Base-by-base conservation (phyloP, 257 asterid genomes). In the Perilla frutescens region DNA sequence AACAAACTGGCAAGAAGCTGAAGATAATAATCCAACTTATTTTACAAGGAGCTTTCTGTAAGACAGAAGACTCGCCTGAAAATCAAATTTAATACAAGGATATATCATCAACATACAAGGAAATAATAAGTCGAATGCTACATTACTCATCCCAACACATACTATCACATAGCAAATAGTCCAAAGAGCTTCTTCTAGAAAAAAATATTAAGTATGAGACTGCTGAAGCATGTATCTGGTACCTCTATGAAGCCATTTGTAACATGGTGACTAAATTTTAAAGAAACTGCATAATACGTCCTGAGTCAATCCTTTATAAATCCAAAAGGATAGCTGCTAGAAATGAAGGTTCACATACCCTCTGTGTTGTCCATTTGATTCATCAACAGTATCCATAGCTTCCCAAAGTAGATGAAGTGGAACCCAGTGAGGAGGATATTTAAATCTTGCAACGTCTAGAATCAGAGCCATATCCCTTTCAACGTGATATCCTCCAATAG, bases 401-500 rank as follows among this genome's bases (percentile, higher is more conserved):
- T 95, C 90, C 99, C 99, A 95, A 51, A 95, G 97, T 78, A 95
- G 96, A 54, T 81, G 62, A 39, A 95, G 91, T 68, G 99, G 98
- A 82, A 95, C 96, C 99, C 99, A 95, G 62, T 95, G 99, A 73
- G 99, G 99, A 61, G 99, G 99, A 83, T 95, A 95, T 83, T 95
- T 95, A 69, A 95, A 95, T 84, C 99, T 89, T 51, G 99, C 99
- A 81, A 92, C 98, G 79, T 95, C 99, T 76, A 95, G 87, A 84
- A 95, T 92, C 85, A 95, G 78, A n/a, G 94, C 99, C 99, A 95
- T 95, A 79, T 95, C 99, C 62, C 73, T 88, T 78, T 85, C 96
- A 63, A 93, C 96, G 62, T 95, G 97, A 86, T 95, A 95, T 66
- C 99, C 99, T 62, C 99, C 99, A 76, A 95, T 90, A 66, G 99